Evolutionary conservation across 345 rosid species (phyloP).

Genomic region (Hibiscus syriacus): DNA sequence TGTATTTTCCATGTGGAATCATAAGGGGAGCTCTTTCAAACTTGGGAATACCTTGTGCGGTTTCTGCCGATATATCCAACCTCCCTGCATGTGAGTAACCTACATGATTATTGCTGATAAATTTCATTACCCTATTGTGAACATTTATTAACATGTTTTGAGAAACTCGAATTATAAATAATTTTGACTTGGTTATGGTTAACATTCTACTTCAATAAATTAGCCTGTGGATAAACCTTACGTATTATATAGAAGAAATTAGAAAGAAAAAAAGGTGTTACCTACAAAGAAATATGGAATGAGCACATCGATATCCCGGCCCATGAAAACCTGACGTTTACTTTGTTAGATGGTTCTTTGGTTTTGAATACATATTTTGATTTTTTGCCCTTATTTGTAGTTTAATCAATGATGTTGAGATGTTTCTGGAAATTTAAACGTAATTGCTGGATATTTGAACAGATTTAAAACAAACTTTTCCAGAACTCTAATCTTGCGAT

Average conservation of each 20-base stretch:
- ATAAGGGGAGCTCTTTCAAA: conserved; percentile 96
- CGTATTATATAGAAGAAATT: too few species aligned
- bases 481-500: not conserved
- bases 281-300: too few species aligned
- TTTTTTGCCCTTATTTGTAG: not conserved
- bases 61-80: conserved; percentile 91
- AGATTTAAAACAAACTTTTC: not conserved
- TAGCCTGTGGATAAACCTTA: too few species aligned
- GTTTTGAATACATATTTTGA: not conserved
- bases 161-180: not conserved
- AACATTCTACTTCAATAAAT: too few species aligned
- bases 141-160: not conserved
- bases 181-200: not conserved
- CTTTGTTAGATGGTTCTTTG: too few species aligned
- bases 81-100: conserved; percentile 82
- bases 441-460: not conserved
- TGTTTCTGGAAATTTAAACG: not conserved
- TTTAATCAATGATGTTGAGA: not conserved
- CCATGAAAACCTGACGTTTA: too few species aligned
- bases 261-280: too few species aligned
- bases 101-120: not conserved
- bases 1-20: conserved; percentile 93
- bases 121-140: not conserved
- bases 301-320: too few species aligned
- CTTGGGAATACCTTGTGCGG: conserved; percentile 93